A percentile compares a stretch with the other conserved stretches of the same genome.
phyloP scores from a whole-genome alignment of 1,139 yeast genomes.

The Kodamaea ohmeri region DNA sequence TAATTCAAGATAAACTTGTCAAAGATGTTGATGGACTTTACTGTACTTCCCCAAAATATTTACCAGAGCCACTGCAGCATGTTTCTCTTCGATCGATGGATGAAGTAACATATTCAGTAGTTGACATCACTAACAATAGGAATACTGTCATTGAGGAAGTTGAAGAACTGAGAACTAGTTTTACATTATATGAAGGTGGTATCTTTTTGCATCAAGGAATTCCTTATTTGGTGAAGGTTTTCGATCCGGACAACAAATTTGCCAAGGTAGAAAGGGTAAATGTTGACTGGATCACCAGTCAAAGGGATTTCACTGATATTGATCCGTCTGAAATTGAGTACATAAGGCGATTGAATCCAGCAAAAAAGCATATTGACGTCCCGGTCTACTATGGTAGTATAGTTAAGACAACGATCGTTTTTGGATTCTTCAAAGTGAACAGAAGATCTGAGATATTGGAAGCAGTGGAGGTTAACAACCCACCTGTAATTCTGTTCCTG shows the following conservation, averaged over 20 bases:
- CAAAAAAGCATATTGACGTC: slow-evolving; percentile 39
- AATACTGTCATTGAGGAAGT: slow-evolving; percentile 81
- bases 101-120: slow-evolving; percentile 78
- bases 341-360: slow-evolving; percentile 49
- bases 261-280: slow-evolving; percentile 86
- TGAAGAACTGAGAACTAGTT: slow-evolving; percentile 86
- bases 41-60: slow-evolving; percentile 54
- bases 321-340: slow-evolving; percentile 78
- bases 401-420: slow-evolving; percentile 69
- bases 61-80: slow-evolving; percentile 77
- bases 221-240: slow-evolving; percentile 81
- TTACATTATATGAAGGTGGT: slow-evolving; percentile 93
- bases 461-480: slow-evolving; percentile 88
- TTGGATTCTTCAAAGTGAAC: slow-evolving; percentile 89
- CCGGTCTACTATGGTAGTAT: slow-evolving; percentile 78
- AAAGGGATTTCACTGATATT: slow-evolving; percentile 87
- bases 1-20: slow-evolving; percentile 45
- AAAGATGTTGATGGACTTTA: slow-evolving; percentile 54
- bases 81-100: slow-evolving; percentile 83
- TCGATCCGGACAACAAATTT: slow-evolving; percentile 67
- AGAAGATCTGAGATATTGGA: slow-evolving; percentile 75
- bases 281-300: slow-evolving; percentile 91
- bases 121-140: slow-evolving; percentile 75
- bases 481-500: slow-evolving; percentile 67
- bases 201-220: slow-evolving; percentile 91